Evolutionary conservation across 805 yeast species (phyloP), one percentile per base, ranked within the genome.

Genomic region (Monosporozyma servazzii): DNA sequence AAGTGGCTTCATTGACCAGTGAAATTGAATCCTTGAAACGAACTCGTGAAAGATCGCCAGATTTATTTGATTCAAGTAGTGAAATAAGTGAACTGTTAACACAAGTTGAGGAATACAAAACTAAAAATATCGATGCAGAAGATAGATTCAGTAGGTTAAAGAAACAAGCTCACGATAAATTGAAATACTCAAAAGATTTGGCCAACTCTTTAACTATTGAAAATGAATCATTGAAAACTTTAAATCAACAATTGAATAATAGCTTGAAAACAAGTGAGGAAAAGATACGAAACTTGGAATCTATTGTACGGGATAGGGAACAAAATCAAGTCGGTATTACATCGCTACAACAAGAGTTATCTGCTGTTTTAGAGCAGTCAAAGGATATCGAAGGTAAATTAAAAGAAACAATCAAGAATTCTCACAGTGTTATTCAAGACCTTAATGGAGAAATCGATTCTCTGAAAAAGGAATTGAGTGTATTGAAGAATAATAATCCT

Each of bases 201-300:
- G 66, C 75, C 30, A 68, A 69, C 36, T 69, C 68, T 4, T 64
- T 81, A 43, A 76, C 65, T 41, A 52, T 57, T 6, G 68, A 74
- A 51, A 53, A 72, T 10, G 64, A 63, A 8, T 66, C 62, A 4
- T 50, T 75, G 21, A 58, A 58, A 15, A 52, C 58, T 1, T 64
- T 65, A 18, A 74, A 73, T 30, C 66, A 68, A 5, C 67, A 71
- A 7, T 54, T 78, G 27, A 67, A 65, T 48, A 51, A 48, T n/a
- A 29, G 10, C 15, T 18, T 20, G 53, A 47, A 47, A 17, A n/a
- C 7, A 23, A 36, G 36, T 20, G 31, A 49, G 15, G 46, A 45
- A 29, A 21, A 45, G 45, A 21, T 45, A 25, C 10, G 10, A 17
- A 27, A 29, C n/a, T 9, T 37, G 29, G 37, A 39, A 15, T 10